These are phyloP conservation scores for Niveomyces coronatus DNA, from an alignment of 2,329 filamentous ascomycete genomes.

Conservation along the genomic window DNA sequence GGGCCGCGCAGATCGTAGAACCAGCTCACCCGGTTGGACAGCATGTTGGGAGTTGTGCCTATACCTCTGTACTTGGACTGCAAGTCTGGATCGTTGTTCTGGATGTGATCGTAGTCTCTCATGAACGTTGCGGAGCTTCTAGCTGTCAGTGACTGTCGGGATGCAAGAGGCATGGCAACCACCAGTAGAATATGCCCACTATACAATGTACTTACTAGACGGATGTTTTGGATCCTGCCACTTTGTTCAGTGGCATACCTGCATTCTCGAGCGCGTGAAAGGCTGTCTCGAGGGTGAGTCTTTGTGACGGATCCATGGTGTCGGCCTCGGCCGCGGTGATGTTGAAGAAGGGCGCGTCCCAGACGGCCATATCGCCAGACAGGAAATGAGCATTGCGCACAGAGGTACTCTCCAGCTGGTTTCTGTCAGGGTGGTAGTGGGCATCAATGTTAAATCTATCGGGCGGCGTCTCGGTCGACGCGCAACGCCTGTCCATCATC, in stretches of 20 bases:
- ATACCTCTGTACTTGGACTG: not conserved
- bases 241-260: not conserved
- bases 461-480: not conserved
- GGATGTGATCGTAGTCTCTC: not conserved
- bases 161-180: not conserved
- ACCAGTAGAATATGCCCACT: not conserved
- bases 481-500: too few relatives aligned
- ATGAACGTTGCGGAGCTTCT: not conserved
- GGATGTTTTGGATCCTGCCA: not conserved
- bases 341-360: constrained; percentile 18
- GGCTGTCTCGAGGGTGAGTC: constrained; percentile 23
- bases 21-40: constrained; percentile 30
- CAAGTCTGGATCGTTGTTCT: not conserved
- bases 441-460: not conserved
- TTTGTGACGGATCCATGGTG: constrained; percentile 24
- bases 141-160: too few relatives aligned
- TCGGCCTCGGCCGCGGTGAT: constrained; percentile 18
- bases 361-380: not conserved
- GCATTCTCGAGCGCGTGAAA: constrained; percentile 22
- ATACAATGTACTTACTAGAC: not conserved
- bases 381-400: not conserved
- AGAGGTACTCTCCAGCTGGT: not conserved
- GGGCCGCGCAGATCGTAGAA: constrained; percentile 14
- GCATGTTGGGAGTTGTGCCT: constrained; percentile 18
- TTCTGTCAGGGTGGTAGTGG: not conserved